phyloP scores from a whole-genome alignment of 106 monocot species.

The Apostasia shenzhenica region DNA sequence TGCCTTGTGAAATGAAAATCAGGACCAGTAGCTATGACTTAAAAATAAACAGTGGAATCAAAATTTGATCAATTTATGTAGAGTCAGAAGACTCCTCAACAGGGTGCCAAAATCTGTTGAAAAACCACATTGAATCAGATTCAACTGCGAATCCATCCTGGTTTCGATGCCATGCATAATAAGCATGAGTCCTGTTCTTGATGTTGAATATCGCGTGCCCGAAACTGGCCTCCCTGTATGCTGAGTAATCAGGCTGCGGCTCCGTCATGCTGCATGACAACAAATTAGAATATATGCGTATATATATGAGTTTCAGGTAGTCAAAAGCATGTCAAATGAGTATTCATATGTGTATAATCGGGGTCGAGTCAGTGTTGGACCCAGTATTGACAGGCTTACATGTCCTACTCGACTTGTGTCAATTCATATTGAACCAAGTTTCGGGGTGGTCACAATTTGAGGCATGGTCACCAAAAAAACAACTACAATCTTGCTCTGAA shows the following conservation, averaged over 20 bases:
- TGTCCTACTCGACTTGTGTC: too few species aligned
- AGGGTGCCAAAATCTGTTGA: conserved; percentile 44
- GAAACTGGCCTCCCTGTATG: conserved; percentile 54
- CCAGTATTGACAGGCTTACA: background rate
- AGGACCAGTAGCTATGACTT: too few species aligned
- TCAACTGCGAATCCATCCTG: conserved; percentile 35
- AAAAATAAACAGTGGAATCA: background rate
- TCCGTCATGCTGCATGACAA: conserved; percentile 35
- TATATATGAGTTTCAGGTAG: too few species aligned
- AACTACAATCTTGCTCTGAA: too few species aligned
- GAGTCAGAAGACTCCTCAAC: conserved; percentile 18
- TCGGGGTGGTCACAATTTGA: too few species aligned
- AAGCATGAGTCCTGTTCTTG: conserved; percentile 51
- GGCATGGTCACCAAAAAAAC: too few species aligned
- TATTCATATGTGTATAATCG: background rate
- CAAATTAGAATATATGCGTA: background rate
- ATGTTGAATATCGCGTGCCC: conserved; percentile 47
- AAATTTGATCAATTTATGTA: background rate
- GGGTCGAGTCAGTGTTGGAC: background rate
- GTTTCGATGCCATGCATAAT: conserved; percentile 46
- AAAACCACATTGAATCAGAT: conserved; percentile 62
- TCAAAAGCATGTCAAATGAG: background rate
- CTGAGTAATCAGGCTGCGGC: conserved; percentile 48
- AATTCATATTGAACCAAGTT: too few species aligned
- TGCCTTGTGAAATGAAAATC: too few species aligned